Base-by-base conservation (phyloP, 2,329 filamentous ascomycete species). In the Colletotrichum australisinense region DNA sequence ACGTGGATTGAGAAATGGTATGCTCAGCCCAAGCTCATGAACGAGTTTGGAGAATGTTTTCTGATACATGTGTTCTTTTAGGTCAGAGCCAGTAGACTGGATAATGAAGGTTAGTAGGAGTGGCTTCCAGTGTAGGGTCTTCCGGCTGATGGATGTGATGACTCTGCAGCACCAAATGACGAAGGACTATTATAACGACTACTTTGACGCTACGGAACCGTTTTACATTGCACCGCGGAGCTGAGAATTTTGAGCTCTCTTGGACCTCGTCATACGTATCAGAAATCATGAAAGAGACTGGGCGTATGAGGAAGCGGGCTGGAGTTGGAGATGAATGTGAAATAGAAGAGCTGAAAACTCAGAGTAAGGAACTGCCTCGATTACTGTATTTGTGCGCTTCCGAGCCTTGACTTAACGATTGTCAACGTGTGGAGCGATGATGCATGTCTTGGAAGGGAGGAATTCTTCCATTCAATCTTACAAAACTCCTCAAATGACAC, bases 1-100 rank as follows among this genome's bases (percentile, higher is more conserved):
- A 73, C 67, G 7, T 73, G 70, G 70, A 73, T 73, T n/a, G 70
- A 73, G 12, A 73, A 73, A 24, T 73, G 70, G 70, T 73, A 46
- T 9, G 8, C 16, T 1, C 4, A 2, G 1, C 12, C 4, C 1
- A 5, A 5, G 1, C 7, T 26, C n/a, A 7, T 35, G 3, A 1
- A 2, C 1, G 19, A 4, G 1, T 7, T 0, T 3, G 3, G 12
- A 4, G 7, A 14, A 5, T 6, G 5, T 26, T n/a, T 1, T 6
- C 69, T 72, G 22, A 72, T 2, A 2, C n/a, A n/a, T n/a, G n/a
- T n/a, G n/a, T 9, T 2, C 3, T 11, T 7, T 2, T 6, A 73
- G 70, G 70, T 73, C 70, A 1, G 70, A 73, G 42, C 70, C 70
- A 1, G n/a, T 73, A 14, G 70, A 73, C 2, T 73, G 70, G 70